Conservation (phyloP, 2,329 filamentous ascomycete species). For the Colletotrichum sp. region DNA sequence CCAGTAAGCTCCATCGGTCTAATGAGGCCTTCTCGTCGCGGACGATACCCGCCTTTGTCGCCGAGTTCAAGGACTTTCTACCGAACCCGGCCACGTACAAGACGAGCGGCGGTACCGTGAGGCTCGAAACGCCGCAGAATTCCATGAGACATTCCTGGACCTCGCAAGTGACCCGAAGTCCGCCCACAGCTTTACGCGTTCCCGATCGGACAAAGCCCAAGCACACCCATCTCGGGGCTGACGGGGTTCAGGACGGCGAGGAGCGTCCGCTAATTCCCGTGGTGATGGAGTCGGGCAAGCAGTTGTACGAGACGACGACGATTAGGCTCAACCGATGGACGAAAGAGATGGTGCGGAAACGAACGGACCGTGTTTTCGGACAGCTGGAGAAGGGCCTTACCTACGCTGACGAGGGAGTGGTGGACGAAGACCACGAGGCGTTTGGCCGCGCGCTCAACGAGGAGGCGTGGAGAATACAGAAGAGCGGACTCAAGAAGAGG, state of each 20-base stretch:
- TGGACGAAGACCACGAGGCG: neutral
- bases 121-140: neutral
- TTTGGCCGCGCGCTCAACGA: neutral
- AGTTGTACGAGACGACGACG: neutral
- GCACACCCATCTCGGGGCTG: neutral
- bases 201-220: neutral
- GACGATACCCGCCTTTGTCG: conserved; percentile 11
- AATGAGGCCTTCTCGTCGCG: neutral
- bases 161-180: neutral
- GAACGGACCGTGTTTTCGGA: neutral
- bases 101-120: conserved; percentile 11
- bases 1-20: neutral
- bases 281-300: neutral
- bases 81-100: conserved; percentile 13
- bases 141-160: neutral
- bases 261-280: neutral
- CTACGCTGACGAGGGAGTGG: neutral
- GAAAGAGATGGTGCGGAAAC: neutral
- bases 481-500: neutral
- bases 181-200: neutral
- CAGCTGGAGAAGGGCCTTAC: neutral
- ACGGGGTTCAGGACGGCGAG: neutral
- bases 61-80: conserved; percentile 18
- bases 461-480: neutral
- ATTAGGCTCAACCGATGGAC: neutral